Percentiles rank a stretch among this genome's conserved stretches.
phyloP scores from a whole-genome alignment of 306 rosid species.

The Cyamopsis tetragonoloba region DNA sequence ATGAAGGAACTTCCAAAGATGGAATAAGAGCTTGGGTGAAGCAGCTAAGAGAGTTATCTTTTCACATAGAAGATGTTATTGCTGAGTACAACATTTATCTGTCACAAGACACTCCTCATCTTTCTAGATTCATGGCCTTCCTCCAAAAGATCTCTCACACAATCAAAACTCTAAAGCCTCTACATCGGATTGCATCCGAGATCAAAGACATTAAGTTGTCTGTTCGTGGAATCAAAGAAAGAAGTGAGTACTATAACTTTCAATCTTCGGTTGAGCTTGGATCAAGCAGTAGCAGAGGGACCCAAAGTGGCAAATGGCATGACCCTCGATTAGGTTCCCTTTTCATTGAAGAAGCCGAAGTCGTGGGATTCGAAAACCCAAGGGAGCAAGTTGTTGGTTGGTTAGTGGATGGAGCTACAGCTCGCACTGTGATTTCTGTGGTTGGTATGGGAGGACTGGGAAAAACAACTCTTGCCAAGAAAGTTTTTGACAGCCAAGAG shows the following conservation, averaged over 20 bases:
- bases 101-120: too few relatives aligned
- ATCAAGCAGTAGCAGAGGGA: not conserved
- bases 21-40: conserved; percentile 22
- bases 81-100: not conserved
- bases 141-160: not conserved
- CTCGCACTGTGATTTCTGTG: not conserved
- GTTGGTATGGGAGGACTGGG: conserved; percentile 22
- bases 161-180: not conserved
- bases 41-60: conserved; percentile 17
- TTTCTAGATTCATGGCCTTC: not conserved
- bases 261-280: not conserved
- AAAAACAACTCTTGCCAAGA: conserved; percentile 18
- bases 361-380: not conserved
- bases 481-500: not conserved
- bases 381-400: not conserved
- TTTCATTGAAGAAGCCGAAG: not conserved
- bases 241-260: not conserved
- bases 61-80: conserved; percentile 9
- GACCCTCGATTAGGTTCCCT: not conserved
- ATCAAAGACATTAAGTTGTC: not conserved
- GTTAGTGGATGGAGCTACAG: not conserved
- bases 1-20: not conserved
- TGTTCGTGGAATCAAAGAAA: not conserved
- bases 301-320: not conserved
- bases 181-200: not conserved